Base-by-base conservation (phyloP, 805 yeast genomes). In the Barnettozyma populi region DNA sequence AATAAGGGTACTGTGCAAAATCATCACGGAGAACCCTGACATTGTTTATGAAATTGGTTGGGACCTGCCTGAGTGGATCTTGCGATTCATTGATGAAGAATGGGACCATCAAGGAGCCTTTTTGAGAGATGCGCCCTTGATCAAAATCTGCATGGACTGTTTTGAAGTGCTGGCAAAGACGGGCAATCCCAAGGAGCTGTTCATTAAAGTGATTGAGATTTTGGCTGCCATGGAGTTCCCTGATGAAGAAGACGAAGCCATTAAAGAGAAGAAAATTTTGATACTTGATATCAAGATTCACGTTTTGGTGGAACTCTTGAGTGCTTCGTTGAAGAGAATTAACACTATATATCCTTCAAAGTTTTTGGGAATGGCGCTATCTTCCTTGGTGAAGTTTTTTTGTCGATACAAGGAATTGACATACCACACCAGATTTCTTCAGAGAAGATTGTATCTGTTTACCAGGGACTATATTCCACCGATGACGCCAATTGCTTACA, bases 151-250 rank as follows among this genome's bases (percentile, higher is more conserved):
- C 2, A 60, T 80, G 62, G 71, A 69, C 48, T 62, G 80, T 2
- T 88, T 86, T 62, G 84, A 80, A 50, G 64, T 79, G 18, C 66
- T 92, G 44, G 81, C 95, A 0, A 66, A 67, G 39, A 61, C 75
- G 46, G 97, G 96, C 13, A 86, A 86, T 58, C 84, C 94, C 7
- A 88, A 87, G 56, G 96, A 90, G 64, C 64, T 89, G 46, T 76
- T 90, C 34, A 65, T 90, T 45, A 80, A 84, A 50, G 69, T 80
- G 11, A 82, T 86, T 61, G 96, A 89, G 60, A 60, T 85, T 25
- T 61, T 90, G 18, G 55, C 70, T 13, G 50, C 62, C 1, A 53
- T 84, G 29, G 60, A 52, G 10, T 48, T 43, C n/a, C 31, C 52
- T 8, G 38, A 34, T n/a, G 38, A 42, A 14, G 52, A 37, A 6